Evolutionary conservation across 2,329 filamentous ascomycete species (phyloP), one percentile per base, ranked within the genome.

Genomic region (Penicillium sumatraense): DNA sequence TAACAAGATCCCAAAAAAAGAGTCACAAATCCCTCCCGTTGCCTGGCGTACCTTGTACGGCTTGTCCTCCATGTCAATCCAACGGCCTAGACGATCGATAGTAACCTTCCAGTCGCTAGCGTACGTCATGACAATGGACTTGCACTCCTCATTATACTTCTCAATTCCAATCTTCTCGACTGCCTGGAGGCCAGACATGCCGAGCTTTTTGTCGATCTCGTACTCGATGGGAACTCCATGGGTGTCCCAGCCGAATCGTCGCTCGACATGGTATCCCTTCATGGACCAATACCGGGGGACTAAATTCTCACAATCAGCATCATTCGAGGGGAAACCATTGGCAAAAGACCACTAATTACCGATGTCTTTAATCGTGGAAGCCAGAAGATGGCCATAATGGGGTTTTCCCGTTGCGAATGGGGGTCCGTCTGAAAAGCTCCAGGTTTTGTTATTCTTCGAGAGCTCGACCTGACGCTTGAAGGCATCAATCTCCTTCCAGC

Each of bases 51-150:
- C 87, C 86, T 96, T 96, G 81, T 96, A 97, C 73, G 40, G 40
- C 40, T 97, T 91, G 67, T 96, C 95, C 75, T 98, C 93, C 66
- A 98, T 97, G 76, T 97, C 93, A 67, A 97, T 95, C 93, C 93
- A 98, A 54, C 93, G 88, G 53, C 93, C 93, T 36, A 98, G 78
- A 58, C 93, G 83, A 70, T 96, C 91, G 66, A 97, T 89, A 23
- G 91, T 96, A 60, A 86, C 79, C 67, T 91, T 86, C 93, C 93
- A 98, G 73, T 97, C 93, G 14, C 82, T 75, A 10, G 91, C 86
- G 72, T 89, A 97, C 68, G 90, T 86, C 91, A 97, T 96, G 64
- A 97, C 93, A 73, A 97, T 96, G 59, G 91, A 87, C 58, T 89
- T 85, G 75, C 93, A 98, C 78, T 96, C 90, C 59, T 85, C 88